Evolutionary conservation across 805 yeast species (phyloP).

Genomic region (Kazachstania bromeliacearum): DNA sequence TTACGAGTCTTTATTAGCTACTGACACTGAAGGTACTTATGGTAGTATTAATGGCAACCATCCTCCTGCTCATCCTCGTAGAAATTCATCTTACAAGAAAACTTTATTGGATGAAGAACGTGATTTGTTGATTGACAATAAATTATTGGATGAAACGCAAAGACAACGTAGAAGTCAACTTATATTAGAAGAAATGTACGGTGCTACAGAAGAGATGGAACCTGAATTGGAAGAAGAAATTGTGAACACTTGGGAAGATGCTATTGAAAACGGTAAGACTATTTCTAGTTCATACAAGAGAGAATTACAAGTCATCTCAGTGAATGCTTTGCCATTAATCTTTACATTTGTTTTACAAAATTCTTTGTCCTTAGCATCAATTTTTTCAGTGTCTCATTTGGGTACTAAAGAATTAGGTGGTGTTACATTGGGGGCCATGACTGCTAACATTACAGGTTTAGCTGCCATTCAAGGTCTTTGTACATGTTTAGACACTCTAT

Average conservation of each 20-base stretch:
- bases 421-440: conserved; percentile 65
- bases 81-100: conserved; percentile 12
- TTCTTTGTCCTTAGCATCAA: conserved; percentile 66
- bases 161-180: conserved; percentile 5
- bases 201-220: conserved; percentile 7
- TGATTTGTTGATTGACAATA: conserved; percentile 27
- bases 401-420: conserved; percentile 69
- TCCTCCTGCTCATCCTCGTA: background rate
- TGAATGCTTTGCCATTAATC: conserved; percentile 51
- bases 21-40: conserved; percentile 10
- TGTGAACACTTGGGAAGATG: conserved; percentile 24
- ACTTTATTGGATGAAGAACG: conserved; percentile 25
- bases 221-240: conserved; percentile 13
- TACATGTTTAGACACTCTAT: conserved; percentile 68
- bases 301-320: conserved; percentile 34
- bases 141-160: conserved; percentile 11
- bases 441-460: conserved; percentile 66
- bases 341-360: conserved; percentile 62
- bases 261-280: conserved; percentile 23
- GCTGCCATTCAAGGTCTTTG: conserved; percentile 70
- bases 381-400: conserved; percentile 66
- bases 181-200: conserved; percentile 8
- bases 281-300: conserved; percentile 30
- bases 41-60: conserved; percentile 5
- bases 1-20: conserved; percentile 12